phyloP scores from a whole-genome alignment of 352 stramenopile genomes.

The Plasmopara muralis region DNA sequence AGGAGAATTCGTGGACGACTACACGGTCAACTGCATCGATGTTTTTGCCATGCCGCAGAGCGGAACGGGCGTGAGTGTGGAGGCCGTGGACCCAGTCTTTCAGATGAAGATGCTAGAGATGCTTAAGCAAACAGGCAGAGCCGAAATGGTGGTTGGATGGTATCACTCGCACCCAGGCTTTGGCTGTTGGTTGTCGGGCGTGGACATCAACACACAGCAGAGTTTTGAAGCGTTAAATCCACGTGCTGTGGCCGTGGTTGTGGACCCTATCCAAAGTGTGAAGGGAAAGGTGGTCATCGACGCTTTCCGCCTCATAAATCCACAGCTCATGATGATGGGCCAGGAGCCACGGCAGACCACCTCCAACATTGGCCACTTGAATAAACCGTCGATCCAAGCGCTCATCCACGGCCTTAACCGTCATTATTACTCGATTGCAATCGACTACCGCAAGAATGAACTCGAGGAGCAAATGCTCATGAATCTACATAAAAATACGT shows the following conservation, averaged over 20 bases:
- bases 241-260: constrained; percentile 96
- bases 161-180: constrained; percentile 99
- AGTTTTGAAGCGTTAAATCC: constrained; percentile 98
- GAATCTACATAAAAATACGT: constrained; percentile 98
- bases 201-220: constrained; percentile 99
- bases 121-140: constrained; percentile 97
- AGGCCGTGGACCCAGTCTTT: constrained; percentile 99
- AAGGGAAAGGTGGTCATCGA: constrained; percentile 99
- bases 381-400: constrained; percentile 98
- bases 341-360: constrained; percentile 98
- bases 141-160: constrained; percentile 95
- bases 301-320: constrained; percentile 98
- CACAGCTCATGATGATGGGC: constrained; percentile 97
- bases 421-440: constrained; percentile 98
- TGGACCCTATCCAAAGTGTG: constrained; percentile 99
- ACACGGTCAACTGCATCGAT: constrained; percentile 99
- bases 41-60: constrained; percentile 99
- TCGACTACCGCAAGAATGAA: constrained; percentile 99
- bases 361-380: constrained; percentile 98
- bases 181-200: constrained; percentile 98
- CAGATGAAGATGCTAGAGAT: constrained; percentile 99
- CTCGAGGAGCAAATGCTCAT: constrained; percentile 99
- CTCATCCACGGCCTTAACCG: constrained; percentile 98
- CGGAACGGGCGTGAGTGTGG: constrained; percentile 92
- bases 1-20: constrained; percentile 99